These are phyloP conservation scores for Pittosporum tobira DNA, from an alignment of 129 eudicot species.

Conservation along the genomic window DNA sequence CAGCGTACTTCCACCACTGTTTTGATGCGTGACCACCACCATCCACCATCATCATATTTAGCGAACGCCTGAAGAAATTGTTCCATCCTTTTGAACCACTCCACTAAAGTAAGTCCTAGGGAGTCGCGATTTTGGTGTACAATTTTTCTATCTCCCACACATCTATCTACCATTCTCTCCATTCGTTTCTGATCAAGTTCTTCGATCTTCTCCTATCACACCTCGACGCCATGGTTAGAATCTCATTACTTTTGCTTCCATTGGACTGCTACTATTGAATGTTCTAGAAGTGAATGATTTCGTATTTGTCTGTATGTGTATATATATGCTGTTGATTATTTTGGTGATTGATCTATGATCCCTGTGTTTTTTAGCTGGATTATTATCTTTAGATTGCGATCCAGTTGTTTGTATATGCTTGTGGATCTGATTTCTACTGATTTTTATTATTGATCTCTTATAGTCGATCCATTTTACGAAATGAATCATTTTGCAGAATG, in stretches of 20 bases:
- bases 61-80: no score
- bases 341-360: slow-evolving; percentile 16
- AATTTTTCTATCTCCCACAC: slow-evolving; percentile 12
- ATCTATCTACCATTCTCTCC: no score
- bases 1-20: no score
- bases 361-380: background rate
- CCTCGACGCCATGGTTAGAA: slow-evolving; percentile 33
- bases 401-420: slow-evolving; percentile 10
- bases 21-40: no score
- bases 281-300: background rate
- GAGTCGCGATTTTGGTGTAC: slow-evolving; percentile 8
- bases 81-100: no score
- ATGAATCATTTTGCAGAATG: no score
- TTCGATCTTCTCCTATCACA: slow-evolving; percentile 29
- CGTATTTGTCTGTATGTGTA: background rate
- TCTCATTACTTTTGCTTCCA: background rate
- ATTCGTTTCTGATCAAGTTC: background rate
- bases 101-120: no score
- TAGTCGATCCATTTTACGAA: no score
- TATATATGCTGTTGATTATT: no score
- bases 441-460: background rate
- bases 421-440: slow-evolving; percentile 18
- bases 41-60: no score
- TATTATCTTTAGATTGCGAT: slow-evolving; percentile 11
- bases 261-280: background rate